Base-by-base conservation (phyloP, 2,329 filamentous ascomycete species). In the Beauveria bassiana region DNA sequence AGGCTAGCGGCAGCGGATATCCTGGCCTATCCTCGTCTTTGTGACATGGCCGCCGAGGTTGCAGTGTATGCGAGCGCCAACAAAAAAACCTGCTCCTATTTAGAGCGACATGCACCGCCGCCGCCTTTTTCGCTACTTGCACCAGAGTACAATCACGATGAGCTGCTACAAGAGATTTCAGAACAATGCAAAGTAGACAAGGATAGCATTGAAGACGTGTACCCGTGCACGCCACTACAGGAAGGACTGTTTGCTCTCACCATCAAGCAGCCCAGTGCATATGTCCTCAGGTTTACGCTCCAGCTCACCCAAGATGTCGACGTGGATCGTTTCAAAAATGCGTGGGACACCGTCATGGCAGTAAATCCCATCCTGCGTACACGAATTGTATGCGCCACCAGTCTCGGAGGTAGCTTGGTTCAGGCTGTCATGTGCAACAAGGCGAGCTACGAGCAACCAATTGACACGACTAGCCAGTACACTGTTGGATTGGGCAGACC, bases 211-310 rank as follows among this genome's bases (percentile, higher is more conserved):
- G 69, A 75, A 38, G 75, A 78, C 59, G 67, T 76, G 0, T 77
- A 75, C 40, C 65, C 64, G 1, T 67, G 65, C 54, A 67, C 65
- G 7, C 59, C 65, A 10, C 61, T 65, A 40, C 77, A 79, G 51
- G 74, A 75, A 63, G 70, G 70, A 0, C 64, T 78, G 0, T 65
- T 78, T 28, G 70, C 73, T 0, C 65, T 77, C 8, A 70, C 75
- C 1, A 67, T 68, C 22, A 71, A 71, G 34, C 61, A 67, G 1
- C 45, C 58, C 18, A 42, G 9, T 16, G 58, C 58, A 0, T 78
- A 78, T 50, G 67, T 77, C n/a, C 70, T 71, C 14, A 71, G 72
- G 51, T 61, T 69, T 4, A 64, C 63, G 7, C 63, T 66, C 58
- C 65, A 71, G 16, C 65, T 70, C 7, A 47, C 66, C 1, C 16